phyloP scores from a whole-genome alignment of 2,329 filamentous ascomycete genomes.

The Penicillium oxalicum region DNA sequence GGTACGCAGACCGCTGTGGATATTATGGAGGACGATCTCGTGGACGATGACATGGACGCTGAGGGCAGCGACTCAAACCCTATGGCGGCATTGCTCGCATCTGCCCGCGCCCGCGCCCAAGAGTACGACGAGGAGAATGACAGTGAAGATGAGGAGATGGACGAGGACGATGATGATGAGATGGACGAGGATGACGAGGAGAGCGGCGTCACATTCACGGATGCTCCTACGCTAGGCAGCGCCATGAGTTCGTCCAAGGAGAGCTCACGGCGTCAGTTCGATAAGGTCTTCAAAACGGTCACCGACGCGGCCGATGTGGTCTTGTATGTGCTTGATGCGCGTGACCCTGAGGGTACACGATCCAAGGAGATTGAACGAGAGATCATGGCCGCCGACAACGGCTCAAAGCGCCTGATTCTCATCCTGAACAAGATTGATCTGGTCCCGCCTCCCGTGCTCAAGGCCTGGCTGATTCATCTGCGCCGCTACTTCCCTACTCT shows the following conservation, averaged over 20 bases:
- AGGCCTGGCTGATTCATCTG: conserved; percentile 77
- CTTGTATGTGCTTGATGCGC: conserved; percentile 86
- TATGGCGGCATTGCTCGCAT: conserved; percentile 40
- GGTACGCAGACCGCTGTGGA: conserved; percentile 31
- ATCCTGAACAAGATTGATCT: conserved; percentile 95
- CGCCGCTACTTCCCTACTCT: conserved; percentile 87
- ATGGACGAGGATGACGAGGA: conserved; percentile 51
- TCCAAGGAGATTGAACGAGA: conserved; percentile 86
- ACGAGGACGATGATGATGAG: conserved; percentile 51
- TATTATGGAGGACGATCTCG: conserved; percentile 44
- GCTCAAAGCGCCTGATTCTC: conserved; percentile 81
- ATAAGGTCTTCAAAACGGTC: conserved; percentile 94
- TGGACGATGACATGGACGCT: conserved; percentile 49
- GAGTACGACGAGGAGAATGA: conserved; percentile 46
- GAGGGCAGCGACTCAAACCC: conserved; percentile 57
- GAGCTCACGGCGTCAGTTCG: conserved; percentile 76
- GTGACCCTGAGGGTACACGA: conserved; percentile 83
- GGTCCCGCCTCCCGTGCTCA: conserved; percentile 73
- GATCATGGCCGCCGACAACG: conserved; percentile 79
- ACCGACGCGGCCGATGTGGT: conserved; percentile 84
- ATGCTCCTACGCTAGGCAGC: conserved; percentile 44
- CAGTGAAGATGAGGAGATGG: conserved; percentile 48
- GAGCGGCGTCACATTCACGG: conserved; percentile 47
- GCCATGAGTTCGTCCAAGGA: conserved; percentile 41
- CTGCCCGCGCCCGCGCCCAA: conserved; percentile 40